Evolutionary conservation across 352 stramenopile species (phyloP).

Genomic region (Globisporangium nagaii): DNA sequence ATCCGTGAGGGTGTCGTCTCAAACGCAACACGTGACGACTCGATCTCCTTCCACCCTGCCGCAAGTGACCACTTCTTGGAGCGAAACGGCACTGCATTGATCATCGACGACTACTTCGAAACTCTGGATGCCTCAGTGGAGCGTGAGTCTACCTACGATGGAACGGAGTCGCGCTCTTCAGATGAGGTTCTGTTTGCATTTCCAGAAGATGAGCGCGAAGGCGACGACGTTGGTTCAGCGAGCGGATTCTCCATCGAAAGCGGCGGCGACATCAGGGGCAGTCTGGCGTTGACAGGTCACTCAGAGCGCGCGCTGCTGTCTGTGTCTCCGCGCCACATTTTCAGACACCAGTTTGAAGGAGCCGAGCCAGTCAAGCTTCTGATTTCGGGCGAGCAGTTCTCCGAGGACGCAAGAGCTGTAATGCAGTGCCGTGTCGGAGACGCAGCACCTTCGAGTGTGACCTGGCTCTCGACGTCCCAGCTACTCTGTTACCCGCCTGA

Average conservation of each 20-base stretch:
- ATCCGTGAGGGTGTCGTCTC: constrained; percentile 20
- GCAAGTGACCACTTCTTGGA: constrained; percentile 15
- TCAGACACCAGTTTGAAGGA: constrained; percentile 7
- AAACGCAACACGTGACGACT: constrained; percentile 18
- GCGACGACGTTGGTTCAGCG: constrained; percentile 11
- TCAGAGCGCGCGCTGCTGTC: constrained; percentile 14
- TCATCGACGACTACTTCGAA: constrained; percentile 22
- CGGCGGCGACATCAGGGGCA: constrained; percentile 25
- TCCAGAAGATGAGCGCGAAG: constrained; percentile 8
- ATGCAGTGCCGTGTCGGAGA: constrained; percentile 28
- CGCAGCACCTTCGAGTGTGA: not conserved
- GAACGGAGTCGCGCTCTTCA: constrained; percentile 16
- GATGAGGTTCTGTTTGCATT: constrained; percentile 11
- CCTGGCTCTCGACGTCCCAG: constrained; percentile 27
- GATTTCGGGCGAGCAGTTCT: constrained; percentile 25
- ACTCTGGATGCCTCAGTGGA: no score
- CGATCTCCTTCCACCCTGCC: constrained; percentile 15
- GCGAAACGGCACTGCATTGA: constrained; percentile 11
- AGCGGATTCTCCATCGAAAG: constrained; percentile 25
- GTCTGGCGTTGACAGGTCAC: constrained; percentile 24
- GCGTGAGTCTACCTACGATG: no score
- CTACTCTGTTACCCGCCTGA: constrained; percentile 24
- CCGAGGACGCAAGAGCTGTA: constrained; percentile 14
- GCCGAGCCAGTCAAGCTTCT: constrained; percentile 4
- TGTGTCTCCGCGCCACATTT: constrained; percentile 19